phyloP scores from a whole-genome alignment of 441 rosid species.

The Corymbia calophylla region DNA sequence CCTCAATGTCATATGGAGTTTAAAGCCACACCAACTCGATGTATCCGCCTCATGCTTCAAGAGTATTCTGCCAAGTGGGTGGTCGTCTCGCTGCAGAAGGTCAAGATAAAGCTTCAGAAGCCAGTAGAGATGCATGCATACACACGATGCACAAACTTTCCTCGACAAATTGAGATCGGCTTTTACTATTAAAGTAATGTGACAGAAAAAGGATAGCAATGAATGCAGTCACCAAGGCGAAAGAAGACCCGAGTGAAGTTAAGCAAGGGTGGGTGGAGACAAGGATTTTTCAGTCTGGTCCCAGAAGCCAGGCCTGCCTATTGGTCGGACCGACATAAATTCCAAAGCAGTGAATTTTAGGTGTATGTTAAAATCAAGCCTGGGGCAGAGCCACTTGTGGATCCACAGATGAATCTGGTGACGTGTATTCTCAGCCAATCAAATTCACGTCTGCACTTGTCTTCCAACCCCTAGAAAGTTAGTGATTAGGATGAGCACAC shows the following conservation, averaged over 20 bases:
- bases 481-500: not conserved
- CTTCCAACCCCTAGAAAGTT: not conserved
- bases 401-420: not conserved
- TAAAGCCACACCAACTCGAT: not conserved
- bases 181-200: not conserved
- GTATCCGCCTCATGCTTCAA: not conserved
- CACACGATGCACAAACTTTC: not conserved
- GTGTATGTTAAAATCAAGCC: not conserved
- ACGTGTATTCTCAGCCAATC: not conserved
- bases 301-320: not conserved
- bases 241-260: not conserved
- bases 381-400: not conserved
- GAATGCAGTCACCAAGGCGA: not conserved
- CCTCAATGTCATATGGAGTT: not conserved
- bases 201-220: not conserved
- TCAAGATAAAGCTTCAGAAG: not conserved
- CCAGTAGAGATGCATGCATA: not conserved
- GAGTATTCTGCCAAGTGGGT: not conserved
- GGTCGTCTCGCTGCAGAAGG: not conserved
- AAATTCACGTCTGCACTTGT: not conserved
- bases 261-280: not conserved
- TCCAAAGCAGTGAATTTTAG: not conserved
- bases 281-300: not conserved
- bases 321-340: not conserved
- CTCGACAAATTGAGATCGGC: not conserved